phyloP scores from a whole-genome alignment of 1,139 yeast species.

The Candida tetrigidarum region DNA sequence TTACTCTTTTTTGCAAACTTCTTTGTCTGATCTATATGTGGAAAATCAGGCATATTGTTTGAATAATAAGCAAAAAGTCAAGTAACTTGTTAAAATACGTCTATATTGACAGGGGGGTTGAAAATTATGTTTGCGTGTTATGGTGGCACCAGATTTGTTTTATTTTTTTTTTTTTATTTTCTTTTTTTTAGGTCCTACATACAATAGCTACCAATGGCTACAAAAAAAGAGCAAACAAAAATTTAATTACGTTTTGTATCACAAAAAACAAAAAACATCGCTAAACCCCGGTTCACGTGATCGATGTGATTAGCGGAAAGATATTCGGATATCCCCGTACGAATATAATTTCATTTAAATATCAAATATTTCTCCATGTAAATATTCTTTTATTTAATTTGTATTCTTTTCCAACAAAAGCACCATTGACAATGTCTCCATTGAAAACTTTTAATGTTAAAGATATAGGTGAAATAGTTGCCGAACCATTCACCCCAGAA shows the following conservation, averaged over 20 bases:
- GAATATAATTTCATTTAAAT: no score
- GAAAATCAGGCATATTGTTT: conserved; percentile 11
- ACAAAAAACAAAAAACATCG: no score
- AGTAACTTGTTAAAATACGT: no score
- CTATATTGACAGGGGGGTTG: neutral
- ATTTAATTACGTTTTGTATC: neutral
- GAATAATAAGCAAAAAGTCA: neutral
- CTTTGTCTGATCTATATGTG: conserved; percentile 7
- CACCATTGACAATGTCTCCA: conserved; percentile 38
- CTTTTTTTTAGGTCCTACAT: neutral
- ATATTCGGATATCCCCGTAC: conserved; percentile 10
- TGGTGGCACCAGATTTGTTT: conserved; percentile 9
- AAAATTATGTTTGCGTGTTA: neutral
- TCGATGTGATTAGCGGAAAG: neutral
- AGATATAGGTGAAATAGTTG: conserved; percentile 31
- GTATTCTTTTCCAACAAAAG: no score
- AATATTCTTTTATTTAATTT: no score
- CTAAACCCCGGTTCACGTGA: neutral
- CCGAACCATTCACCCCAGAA: conserved; percentile 44
- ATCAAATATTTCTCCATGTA: neutral
- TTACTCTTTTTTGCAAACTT: neutral
- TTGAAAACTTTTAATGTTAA: conserved; percentile 42
- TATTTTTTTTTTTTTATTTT: neutral
- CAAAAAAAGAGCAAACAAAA: neutral
- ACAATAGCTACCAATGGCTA: no score